Evolutionary conservation across 1,139 yeast genomes (phyloP).

Genomic region (Pichia sp.): DNA sequence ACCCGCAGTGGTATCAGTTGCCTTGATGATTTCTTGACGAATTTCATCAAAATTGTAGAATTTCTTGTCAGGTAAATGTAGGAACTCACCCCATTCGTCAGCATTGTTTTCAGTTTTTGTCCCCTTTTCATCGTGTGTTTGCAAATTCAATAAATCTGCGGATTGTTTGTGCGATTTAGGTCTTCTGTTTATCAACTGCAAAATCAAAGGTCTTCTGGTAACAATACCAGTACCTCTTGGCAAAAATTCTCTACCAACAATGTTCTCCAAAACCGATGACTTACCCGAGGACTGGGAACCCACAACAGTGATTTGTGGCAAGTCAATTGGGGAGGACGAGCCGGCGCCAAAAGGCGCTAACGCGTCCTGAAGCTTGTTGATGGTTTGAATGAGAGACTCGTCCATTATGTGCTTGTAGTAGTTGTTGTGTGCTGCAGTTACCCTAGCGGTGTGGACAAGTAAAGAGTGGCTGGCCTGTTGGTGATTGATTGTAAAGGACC

Average conservation of each 20-base stretch:
- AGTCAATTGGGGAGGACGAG: conserved; percentile 74
- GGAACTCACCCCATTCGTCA: conserved; percentile 97
- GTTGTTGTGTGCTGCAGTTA: too few species aligned
- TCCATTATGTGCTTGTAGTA: conserved; percentile 68
- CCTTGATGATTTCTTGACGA: conserved; percentile 82
- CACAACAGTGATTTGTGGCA: conserved; percentile 94
- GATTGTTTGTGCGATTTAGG: conserved; percentile 22
- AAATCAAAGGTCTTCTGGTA: conserved; percentile 82
- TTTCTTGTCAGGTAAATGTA: conserved; percentile 85
- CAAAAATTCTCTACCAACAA: conserved; percentile 86
- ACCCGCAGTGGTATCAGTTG: conserved; percentile 93
- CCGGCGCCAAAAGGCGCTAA: conserved; percentile 91
- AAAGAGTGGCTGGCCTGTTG: too few species aligned
- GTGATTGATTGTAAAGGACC: too few species aligned
- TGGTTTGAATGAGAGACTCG: conserved; percentile 80
- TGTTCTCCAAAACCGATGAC: conserved; percentile 84
- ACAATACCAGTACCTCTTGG: conserved; percentile 95
- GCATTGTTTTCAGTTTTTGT: conserved; percentile 63
- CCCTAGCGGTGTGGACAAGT: too few species aligned
- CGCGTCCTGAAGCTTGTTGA: conserved; percentile 90
- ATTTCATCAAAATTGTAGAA: conserved; percentile 87
- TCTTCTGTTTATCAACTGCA: conserved; percentile 62
- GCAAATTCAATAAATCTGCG: conserved; percentile 34
- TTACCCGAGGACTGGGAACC: conserved; percentile 95
- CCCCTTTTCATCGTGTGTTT: conserved; percentile 34